Conservation (phyloP, 1,284 basidiomycete genomes). For the Stygiomarasmius scandens region DNA sequence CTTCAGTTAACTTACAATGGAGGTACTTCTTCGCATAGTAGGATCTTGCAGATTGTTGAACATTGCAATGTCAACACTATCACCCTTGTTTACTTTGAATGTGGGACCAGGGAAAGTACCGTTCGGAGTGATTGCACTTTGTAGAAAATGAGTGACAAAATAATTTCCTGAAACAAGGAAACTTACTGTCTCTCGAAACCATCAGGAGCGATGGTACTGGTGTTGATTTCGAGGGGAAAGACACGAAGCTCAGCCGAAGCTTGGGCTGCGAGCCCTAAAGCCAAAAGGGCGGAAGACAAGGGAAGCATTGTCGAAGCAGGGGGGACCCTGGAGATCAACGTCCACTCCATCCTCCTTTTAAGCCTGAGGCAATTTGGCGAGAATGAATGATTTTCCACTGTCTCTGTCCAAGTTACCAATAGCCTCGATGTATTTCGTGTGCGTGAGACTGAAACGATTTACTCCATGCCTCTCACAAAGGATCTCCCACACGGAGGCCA, state of each 20-base stretch:
- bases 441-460: background rate
- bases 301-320: too few species aligned
- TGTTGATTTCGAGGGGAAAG: conserved; percentile 2
- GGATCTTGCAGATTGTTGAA: conserved; percentile 11
- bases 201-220: conserved; percentile 1
- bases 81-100: conserved; percentile 8
- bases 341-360: background rate
- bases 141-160: background rate
- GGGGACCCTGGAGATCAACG: background rate
- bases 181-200: conserved; percentile 2
- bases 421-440: background rate
- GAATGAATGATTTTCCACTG: background rate
- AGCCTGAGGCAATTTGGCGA: background rate
- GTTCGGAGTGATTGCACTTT: background rate
- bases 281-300: too few species aligned
- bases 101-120: background rate
- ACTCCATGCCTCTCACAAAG: background rate
- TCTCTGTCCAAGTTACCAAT: background rate
- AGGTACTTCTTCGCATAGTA: conserved; percentile 14
- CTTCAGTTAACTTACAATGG: conserved; percentile 13
- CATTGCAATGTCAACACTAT: conserved; percentile 16
- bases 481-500: background rate
- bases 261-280: background rate
- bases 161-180: background rate
- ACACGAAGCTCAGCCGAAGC: background rate